phyloP scores from a whole-genome alignment of 768 basidiomycete species.

The Lactarius trivialis region DNA sequence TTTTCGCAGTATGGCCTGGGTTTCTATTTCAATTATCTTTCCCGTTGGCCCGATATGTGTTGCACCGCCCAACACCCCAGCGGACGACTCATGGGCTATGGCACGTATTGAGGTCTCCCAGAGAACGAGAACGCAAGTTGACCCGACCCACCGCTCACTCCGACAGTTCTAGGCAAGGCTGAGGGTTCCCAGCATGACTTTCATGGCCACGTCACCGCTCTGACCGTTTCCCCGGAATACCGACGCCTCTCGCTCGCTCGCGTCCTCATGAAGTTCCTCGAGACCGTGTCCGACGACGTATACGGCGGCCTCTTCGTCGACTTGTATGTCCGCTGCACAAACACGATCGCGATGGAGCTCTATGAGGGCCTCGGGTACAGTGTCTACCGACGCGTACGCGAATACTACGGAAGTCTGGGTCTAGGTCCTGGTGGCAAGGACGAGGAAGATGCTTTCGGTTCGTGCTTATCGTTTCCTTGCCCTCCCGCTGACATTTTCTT shows the following conservation, averaged over 20 bases:
- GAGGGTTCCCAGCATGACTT: conserved; percentile 71
- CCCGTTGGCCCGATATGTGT: conserved; percentile 90
- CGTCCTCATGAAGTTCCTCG: conserved; percentile 81
- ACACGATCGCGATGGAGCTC: conserved; percentile 78
- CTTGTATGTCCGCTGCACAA: conserved; percentile 89
- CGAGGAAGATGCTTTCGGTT: conserved; percentile 90
- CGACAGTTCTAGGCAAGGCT: conserved; percentile 85
- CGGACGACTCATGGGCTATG: conserved; percentile 88
- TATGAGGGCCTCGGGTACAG: conserved; percentile 92
- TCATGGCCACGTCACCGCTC: conserved; percentile 93
- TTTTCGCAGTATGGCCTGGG: conserved; percentile 68
- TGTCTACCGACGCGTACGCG: conserved; percentile 83
- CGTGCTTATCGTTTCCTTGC: conserved; percentile 28
- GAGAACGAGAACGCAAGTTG: neutral
- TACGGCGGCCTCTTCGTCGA: conserved; percentile 91
- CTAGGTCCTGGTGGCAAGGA: conserved; percentile 70
- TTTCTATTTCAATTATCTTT: conserved; percentile 85
- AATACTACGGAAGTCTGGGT: conserved; percentile 81
- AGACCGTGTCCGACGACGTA: conserved; percentile 72
- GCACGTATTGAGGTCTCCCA: conserved; percentile 40
- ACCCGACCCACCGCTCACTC: conserved; percentile 7
- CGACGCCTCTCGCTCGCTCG: conserved; percentile 82
- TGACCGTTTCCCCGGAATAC: conserved; percentile 92
- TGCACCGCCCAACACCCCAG: conserved; percentile 74
- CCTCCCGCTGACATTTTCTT: neutral